These are phyloP conservation scores for Dalbergia oliveri DNA, from an alignment of 306 rosid species.

Conservation along the genomic window DNA sequence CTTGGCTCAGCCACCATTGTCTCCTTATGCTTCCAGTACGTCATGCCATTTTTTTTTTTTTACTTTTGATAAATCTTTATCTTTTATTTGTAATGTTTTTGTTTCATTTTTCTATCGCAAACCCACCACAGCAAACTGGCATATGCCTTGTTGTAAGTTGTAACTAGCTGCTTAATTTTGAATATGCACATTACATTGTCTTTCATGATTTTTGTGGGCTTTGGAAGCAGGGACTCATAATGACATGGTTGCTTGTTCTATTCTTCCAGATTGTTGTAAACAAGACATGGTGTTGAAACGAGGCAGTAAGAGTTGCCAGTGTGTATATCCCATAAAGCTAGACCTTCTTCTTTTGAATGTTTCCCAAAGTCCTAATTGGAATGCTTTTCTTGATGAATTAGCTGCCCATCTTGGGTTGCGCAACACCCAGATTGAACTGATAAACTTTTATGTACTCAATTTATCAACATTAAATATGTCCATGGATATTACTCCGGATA, in stretches of 20 bases:
- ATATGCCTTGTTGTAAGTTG: constrained; percentile 9
- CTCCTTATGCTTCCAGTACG: constrained; percentile 79
- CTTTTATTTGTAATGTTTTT: neutral
- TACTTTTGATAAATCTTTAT: neutral
- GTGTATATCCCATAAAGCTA: constrained; percentile 92
- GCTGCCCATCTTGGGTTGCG: constrained; percentile 74
- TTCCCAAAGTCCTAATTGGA: constrained; percentile 76
- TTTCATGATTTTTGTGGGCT: constrained; percentile 14
- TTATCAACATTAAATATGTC: constrained; percentile 78
- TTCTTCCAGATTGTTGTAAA: constrained; percentile 85
- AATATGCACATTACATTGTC: neutral
- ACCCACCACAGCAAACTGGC: constrained; percentile 17
- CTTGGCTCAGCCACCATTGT: constrained; percentile 76
- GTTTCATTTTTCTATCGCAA: constrained; percentile 3
- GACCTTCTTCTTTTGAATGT: constrained; percentile 91
- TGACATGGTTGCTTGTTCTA: constrained; percentile 41
- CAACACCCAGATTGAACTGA: constrained; percentile 76
- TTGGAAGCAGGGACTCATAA: constrained; percentile 9
- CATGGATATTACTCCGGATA: constrained; percentile 82
- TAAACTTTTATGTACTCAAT: constrained; percentile 76
- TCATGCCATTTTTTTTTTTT: neutral
- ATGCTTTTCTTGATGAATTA: constrained; percentile 67
- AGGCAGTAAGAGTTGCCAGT: constrained; percentile 73
- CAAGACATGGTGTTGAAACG: constrained; percentile 77
- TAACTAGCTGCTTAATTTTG: neutral